Percentiles rank a stretch among this genome's conserved stretches.
Conservation (phyloP, 345 rosid genomes). For the Moricandia moricandioides region DNA sequence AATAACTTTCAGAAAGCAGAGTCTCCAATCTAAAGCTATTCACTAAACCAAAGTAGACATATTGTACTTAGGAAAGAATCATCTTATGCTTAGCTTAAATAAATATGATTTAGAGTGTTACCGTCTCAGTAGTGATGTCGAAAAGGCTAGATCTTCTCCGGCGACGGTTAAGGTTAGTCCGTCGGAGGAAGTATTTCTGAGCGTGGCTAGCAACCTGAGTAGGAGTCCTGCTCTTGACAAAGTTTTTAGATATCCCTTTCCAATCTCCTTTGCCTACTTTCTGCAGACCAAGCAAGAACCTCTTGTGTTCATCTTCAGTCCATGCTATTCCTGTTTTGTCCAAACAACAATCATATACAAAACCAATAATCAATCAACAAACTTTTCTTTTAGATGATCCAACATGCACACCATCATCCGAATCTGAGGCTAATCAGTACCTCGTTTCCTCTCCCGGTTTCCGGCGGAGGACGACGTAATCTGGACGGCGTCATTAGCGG, state of each 20-base stretch:
- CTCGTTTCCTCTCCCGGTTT: slow-evolving; percentile 85
- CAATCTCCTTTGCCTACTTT: slow-evolving; percentile 94
- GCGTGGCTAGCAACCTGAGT: slow-evolving; percentile 99
- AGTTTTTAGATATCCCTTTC: slow-evolving; percentile 92
- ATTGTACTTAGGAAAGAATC: not conserved
- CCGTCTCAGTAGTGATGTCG: slow-evolving; percentile 89
- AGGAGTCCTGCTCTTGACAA: slow-evolving; percentile 87
- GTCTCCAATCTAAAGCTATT: not conserved
- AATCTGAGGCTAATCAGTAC: slow-evolving; percentile 31
- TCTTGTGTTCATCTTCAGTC: slow-evolving; percentile 96
- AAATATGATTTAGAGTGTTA: slow-evolving; percentile 17
- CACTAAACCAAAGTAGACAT: not conserved
- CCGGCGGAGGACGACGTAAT: slow-evolving; percentile 42
- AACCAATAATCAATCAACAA: not conserved
- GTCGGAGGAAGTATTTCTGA: slow-evolving; percentile 90
- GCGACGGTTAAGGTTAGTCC: slow-evolving; percentile 78
- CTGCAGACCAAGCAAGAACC: slow-evolving; percentile 80
- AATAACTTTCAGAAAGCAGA: slow-evolving; percentile 21
- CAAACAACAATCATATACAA: not conserved
- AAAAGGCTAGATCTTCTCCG: slow-evolving; percentile 95
- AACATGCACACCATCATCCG: slow-evolving; percentile 17
- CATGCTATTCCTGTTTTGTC: slow-evolving; percentile 69
- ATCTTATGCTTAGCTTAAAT: not conserved
- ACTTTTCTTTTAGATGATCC: not conserved
- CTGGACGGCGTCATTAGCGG: slow-evolving; percentile 76